Conservation (phyloP, 164 flowering plant genomes). For the Saururus chinensis region DNA sequence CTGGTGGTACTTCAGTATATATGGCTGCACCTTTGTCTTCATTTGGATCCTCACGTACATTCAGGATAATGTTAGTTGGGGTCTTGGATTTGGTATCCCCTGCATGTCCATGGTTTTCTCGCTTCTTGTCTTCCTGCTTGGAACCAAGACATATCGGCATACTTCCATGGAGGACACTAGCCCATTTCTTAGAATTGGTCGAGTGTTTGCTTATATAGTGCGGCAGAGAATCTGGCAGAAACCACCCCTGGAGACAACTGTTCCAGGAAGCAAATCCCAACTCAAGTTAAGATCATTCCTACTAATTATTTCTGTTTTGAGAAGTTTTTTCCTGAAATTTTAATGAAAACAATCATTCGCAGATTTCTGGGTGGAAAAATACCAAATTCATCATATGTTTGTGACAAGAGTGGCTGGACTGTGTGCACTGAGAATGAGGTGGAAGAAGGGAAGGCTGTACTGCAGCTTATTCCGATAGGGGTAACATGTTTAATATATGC, state of each 20-base stretch:
- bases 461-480: constrained; percentile 6
- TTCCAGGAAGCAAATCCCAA: too few relatives aligned
- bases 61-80: constrained; percentile 52
- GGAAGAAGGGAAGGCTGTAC: constrained; percentile 4
- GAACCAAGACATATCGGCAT: constrained; percentile 36
- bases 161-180: constrained; percentile 15
- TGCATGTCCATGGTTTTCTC: constrained; percentile 32
- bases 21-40: constrained; percentile 18
- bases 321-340: too few relatives aligned
- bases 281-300: too few relatives aligned
- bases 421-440: not conserved
- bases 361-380: too few relatives aligned
- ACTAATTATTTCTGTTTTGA: too few relatives aligned
- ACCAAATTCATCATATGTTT: too few relatives aligned
- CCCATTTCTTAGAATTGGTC: constrained; percentile 35
- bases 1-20: constrained; percentile 48
- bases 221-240: constrained; percentile 16
- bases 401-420: not conserved
- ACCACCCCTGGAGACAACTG: constrained; percentile 1
- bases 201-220: constrained; percentile 34
- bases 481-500: constrained; percentile 1
- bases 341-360: too few relatives aligned
- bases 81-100: constrained; percentile 55
- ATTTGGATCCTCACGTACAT: constrained; percentile 24
- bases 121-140: constrained; percentile 39